A percentile compares a stretch with the other conserved stretches of the same genome.
Evolutionary conservation across 2,329 filamentous ascomycete genomes (phyloP).

Genomic region (Colletotrichum sp.): DNA sequence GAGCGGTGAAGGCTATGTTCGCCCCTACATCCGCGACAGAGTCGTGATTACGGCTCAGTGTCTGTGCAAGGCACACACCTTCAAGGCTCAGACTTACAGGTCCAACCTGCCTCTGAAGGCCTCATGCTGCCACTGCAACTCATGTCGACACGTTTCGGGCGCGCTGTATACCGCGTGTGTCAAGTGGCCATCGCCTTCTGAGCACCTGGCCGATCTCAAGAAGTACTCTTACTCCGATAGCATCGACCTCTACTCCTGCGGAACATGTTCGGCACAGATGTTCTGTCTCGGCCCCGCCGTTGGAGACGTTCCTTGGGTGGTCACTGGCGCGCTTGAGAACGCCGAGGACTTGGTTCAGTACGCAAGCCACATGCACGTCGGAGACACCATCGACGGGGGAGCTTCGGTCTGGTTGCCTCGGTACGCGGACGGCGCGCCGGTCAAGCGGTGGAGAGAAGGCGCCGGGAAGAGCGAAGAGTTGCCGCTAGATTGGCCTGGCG

Average conservation of each 20-base stretch:
- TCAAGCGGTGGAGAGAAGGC: slow-evolving; percentile 30
- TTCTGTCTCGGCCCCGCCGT: slow-evolving; percentile 37
- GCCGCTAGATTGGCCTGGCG: slow-evolving; percentile 32
- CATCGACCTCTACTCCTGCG: slow-evolving; percentile 44
- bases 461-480: slow-evolving; percentile 30
- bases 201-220: slow-evolving; percentile 33
- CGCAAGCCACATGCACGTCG: slow-evolving; percentile 46
- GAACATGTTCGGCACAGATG: slow-evolving; percentile 45
- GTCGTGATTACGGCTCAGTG: slow-evolving; percentile 34
- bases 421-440: slow-evolving; percentile 25
- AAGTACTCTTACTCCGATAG: slow-evolving; percentile 39
- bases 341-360: slow-evolving; percentile 34
- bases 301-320: slow-evolving; percentile 28
- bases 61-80: slow-evolving; percentile 48
- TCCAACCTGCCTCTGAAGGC: slow-evolving; percentile 44
- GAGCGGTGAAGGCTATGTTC: background rate
- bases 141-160: slow-evolving; percentile 51
- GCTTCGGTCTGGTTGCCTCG: slow-evolving; percentile 49
- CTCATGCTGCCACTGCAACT: slow-evolving; percentile 52
- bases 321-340: slow-evolving; percentile 43
- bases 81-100: slow-evolving; percentile 43
- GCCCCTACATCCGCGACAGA: background rate
- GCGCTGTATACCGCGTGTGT: slow-evolving; percentile 40
- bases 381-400: slow-evolving; percentile 58
- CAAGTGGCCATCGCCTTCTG: slow-evolving; percentile 37